Evolutionary conservation across 164 flowering plant species (phyloP).

Genomic region (Malania oleifera): DNA sequence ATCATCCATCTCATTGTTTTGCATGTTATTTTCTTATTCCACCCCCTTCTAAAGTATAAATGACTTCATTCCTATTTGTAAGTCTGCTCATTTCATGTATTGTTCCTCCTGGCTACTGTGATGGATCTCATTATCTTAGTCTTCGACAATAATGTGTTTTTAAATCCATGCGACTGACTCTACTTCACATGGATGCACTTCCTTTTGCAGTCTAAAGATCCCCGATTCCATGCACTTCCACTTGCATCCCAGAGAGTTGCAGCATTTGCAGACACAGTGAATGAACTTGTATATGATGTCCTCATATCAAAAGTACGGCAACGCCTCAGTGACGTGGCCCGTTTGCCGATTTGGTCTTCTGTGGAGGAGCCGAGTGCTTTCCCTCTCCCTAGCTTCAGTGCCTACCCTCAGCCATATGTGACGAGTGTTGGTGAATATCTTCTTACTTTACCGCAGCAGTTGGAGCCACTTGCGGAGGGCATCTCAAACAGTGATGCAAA

Average conservation of each 20-base stretch:
- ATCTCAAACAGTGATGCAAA: conserved; percentile 63
- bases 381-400: conserved; percentile 85
- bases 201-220: conserved; percentile 89
- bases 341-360: conserved; percentile 87
- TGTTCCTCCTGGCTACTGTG: too few species aligned
- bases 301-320: conserved; percentile 94
- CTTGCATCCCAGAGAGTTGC: conserved; percentile 88
- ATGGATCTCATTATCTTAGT: too few species aligned
- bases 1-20: too few species aligned
- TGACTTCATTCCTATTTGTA: too few species aligned
- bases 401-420: conserved; percentile 88
- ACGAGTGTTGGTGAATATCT: conserved; percentile 96
- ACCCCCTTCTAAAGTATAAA: too few species aligned
- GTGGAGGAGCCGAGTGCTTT: conserved; percentile 69
- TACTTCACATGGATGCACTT: not conserved
- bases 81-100: too few species aligned
- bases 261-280: conserved; percentile 85
- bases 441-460: conserved; percentile 94
- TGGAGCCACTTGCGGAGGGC: conserved; percentile 98
- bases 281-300: conserved; percentile 97
- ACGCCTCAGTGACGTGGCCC: conserved; percentile 77
- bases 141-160: too few species aligned
- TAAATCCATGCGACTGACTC: too few species aligned
- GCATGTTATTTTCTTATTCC: too few species aligned
- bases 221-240: conserved; percentile 98